Conservation (phyloP, 192 early-diverging fungal genomes). For the Coemansia sp. region DNA sequence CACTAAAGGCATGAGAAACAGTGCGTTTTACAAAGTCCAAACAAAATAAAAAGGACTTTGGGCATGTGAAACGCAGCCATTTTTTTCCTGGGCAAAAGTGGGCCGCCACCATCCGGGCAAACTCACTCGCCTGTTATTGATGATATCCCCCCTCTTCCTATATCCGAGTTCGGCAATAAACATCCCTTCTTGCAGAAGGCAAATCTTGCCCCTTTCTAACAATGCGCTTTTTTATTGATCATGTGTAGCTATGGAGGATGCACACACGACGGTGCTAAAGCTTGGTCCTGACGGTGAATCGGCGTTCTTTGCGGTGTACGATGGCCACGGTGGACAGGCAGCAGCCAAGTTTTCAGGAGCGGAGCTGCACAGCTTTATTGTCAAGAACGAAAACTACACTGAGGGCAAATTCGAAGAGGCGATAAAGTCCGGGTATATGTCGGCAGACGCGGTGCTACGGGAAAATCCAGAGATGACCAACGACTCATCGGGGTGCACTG, state of each 20-base stretch:
- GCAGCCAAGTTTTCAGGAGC: conserved; percentile 84
- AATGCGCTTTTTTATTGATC: conserved; percentile 1
- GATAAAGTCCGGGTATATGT: conserved; percentile 80
- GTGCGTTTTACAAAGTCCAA: no score
- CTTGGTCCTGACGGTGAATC: conserved; percentile 59
- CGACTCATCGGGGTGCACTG: conserved; percentile 96
- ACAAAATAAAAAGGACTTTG: no score
- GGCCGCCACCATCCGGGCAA: background rate
- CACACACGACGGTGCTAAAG: conserved; percentile 83
- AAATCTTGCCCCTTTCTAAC: background rate
- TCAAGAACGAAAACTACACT: conserved; percentile 61
- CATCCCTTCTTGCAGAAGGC: background rate
- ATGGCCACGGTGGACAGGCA: conserved; percentile 88
- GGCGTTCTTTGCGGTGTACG: conserved; percentile 96
- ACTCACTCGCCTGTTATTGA: background rate
- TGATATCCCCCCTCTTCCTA: background rate
- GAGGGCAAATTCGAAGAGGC: conserved; percentile 70
- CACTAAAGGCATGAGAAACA: no score
- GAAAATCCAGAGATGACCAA: conserved; percentile 71
- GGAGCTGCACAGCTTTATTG: conserved; percentile 71
- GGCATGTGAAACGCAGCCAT: no score
- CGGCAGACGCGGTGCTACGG: conserved; percentile 73
- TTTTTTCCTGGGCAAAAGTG: no score
- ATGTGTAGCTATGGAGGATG: conserved; percentile 89
- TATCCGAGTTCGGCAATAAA: conserved; percentile 6